Evolutionary conservation across 176 grass and related monocot species (phyloP), one percentile per base, ranked within the genome.

Genomic region (Musa schizocarpa): DNA sequence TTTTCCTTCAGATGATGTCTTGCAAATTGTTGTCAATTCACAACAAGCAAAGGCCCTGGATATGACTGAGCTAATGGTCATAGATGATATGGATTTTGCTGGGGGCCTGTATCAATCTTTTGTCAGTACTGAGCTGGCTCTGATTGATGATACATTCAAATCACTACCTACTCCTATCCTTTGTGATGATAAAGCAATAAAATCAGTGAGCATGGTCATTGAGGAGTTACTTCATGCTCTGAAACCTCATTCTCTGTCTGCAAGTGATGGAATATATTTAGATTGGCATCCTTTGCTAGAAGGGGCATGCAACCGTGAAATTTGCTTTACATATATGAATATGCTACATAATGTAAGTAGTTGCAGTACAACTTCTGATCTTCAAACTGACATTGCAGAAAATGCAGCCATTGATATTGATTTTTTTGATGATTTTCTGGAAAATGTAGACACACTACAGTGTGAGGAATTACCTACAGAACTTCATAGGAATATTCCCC

Each of bases 231-330:
- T 91, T 52, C 26, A 73, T 79, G 64, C 79, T 65, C 81, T 93
- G 59, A 84, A 89, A 80, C 88, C 82, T 78, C 80, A 85, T 73
- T 75, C 88, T 80, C 74, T 80, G 61, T 91, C 95, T 25, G 80
- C 88, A 71, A 82, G 80, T 59, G 95, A 98, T 80, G 82, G 50
- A 73, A 98, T 98, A 80, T 98, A 89, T 84, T 87, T 98, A 76
- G 95, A 98, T 82, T 93, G 95, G 90, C 95, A 98, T 87, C 82
- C 87, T 77, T 73, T 87, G 74, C 78, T 85, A 76, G 84, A 91
- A 82, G 88, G 80, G 52, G 62, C 78, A 54, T 98, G 90, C 83
- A 88, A 86, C 68, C 63, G 54, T 82, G 87, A 87, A 56, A 83
- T 87, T 83, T 98, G 88, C 73, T 87, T 78, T 85, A 77, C 69